Evolutionary conservation across 805 yeast genomes (phyloP).

Genomic region (Wickerhamiella azyma): DNA sequence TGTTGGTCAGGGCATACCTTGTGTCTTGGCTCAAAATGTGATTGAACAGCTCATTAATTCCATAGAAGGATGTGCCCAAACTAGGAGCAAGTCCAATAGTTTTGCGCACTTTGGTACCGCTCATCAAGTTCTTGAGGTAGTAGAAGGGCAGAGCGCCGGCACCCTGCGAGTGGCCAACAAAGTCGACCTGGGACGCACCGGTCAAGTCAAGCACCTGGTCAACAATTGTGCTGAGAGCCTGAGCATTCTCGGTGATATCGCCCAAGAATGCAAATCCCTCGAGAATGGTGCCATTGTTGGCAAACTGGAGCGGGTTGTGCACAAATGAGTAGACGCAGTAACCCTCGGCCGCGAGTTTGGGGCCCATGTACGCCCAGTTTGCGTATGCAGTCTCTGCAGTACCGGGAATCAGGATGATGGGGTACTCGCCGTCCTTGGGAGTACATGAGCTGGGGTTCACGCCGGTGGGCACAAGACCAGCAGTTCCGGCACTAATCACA

Average conservation of each 20-base stretch:
- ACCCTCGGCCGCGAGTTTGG: background rate
- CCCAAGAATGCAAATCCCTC: background rate
- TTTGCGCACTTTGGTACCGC: background rate
- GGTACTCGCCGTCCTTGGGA: slow-evolving; percentile 2
- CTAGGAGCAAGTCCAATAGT: background rate
- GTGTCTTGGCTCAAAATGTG: background rate
- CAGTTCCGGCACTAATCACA: background rate
- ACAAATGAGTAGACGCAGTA: slow-evolving; percentile 2
- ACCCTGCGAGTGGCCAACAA: background rate
- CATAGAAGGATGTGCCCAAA: background rate
- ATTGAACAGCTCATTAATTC: background rate
- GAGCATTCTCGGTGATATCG: slow-evolving; percentile 2
- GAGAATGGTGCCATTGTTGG: background rate
- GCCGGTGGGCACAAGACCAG: slow-evolving; percentile 2
- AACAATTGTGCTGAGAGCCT: background rate
- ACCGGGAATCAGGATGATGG: slow-evolving; percentile 2
- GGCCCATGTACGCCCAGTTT: slow-evolving; percentile 4
- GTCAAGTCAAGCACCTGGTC: slow-evolving; percentile 1
- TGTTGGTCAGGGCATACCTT: background rate
- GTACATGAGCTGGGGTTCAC: background rate
- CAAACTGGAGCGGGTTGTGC: background rate
- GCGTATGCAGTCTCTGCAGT: slow-evolving; percentile 2
- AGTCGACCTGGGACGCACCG: background rate
- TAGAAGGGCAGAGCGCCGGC: background rate
- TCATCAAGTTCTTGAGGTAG: background rate